Conservation (phyloP, 768 basidiomycete genomes). For the Phlebiopsis flavidoalba region DNA sequence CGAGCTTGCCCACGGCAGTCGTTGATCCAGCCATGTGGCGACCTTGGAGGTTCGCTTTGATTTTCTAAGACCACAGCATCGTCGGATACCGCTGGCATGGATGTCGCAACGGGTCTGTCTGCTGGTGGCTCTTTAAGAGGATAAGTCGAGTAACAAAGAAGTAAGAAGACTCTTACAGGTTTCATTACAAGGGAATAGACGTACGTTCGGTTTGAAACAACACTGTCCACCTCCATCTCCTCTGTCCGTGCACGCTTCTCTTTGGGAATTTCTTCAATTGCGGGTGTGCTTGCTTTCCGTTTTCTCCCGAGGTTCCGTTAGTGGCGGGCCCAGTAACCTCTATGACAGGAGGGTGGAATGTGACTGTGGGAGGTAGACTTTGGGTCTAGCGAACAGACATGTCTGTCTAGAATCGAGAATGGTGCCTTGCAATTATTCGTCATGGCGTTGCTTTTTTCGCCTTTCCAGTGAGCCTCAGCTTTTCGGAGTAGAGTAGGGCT, state of each 20-base stretch:
- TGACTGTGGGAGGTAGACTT: constrained; percentile 22
- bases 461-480: constrained; percentile 80
- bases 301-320: constrained; percentile 13
- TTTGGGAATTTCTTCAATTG: constrained; percentile 31
- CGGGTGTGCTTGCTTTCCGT: constrained; percentile 18
- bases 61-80: neutral
- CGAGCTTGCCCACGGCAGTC: constrained; percentile 7
- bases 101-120: neutral
- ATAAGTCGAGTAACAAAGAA: constrained; percentile 2
- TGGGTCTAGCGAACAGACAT: constrained; percentile 59
- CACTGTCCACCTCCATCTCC: constrained; percentile 32
- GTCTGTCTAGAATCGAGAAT: constrained; percentile 73
- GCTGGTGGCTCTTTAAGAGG: neutral
- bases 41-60: neutral
- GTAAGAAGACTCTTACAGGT: constrained; percentile 9
- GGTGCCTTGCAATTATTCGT: constrained; percentile 60
- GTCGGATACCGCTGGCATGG: neutral
- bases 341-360: constrained; percentile 9
- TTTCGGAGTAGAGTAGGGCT: constrained; percentile 75
- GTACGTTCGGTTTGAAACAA: constrained; percentile 27
- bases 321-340: constrained; percentile 4
- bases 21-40: neutral
- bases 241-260: constrained; percentile 60
- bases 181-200: neutral
- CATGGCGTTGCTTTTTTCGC: constrained; percentile 53